Conservation (phyloP, 2,329 filamentous ascomycete species). For the Mariannaea sp. region DNA sequence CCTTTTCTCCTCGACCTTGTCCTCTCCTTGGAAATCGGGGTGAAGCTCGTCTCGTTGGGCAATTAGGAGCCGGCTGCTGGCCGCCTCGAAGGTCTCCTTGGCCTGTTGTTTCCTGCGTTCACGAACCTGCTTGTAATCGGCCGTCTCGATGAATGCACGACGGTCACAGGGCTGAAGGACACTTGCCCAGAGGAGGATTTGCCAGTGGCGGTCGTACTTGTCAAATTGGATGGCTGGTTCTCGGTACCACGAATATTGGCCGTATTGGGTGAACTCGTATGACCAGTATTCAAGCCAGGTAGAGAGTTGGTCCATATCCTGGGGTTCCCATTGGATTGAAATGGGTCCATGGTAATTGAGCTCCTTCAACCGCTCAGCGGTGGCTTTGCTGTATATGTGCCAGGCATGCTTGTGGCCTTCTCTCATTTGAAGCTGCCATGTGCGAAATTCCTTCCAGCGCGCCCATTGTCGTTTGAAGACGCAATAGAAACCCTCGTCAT, state of each 20-base stretch:
- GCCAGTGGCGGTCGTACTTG: neutral
- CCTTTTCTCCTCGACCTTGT: neutral
- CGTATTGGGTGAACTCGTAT: neutral
- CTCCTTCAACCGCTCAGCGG: neutral
- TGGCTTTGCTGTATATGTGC: neutral
- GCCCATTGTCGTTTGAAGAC: slow-evolving; percentile 13
- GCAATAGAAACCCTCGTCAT: neutral
- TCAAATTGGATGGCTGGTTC: neutral
- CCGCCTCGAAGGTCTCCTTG: neutral
- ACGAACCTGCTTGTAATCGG: neutral
- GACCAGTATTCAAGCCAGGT: neutral
- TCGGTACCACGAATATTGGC: neutral
- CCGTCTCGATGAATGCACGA: neutral
- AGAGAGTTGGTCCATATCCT: neutral
- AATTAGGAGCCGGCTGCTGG: neutral
- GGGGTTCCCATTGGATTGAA: neutral
- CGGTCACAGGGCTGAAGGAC: neutral
- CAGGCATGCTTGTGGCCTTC: slow-evolving; percentile 25
- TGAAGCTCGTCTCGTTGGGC: neutral
- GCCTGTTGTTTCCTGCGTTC: neutral
- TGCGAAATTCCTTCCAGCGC: slow-evolving; percentile 28
- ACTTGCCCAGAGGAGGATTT: neutral
- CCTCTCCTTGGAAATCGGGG: neutral
- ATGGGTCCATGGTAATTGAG: neutral
- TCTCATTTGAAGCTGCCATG: slow-evolving; percentile 26